Evolutionary conservation across 2,329 filamentous ascomycete species (phyloP).

Genomic region (Diatrype stigma): DNA sequence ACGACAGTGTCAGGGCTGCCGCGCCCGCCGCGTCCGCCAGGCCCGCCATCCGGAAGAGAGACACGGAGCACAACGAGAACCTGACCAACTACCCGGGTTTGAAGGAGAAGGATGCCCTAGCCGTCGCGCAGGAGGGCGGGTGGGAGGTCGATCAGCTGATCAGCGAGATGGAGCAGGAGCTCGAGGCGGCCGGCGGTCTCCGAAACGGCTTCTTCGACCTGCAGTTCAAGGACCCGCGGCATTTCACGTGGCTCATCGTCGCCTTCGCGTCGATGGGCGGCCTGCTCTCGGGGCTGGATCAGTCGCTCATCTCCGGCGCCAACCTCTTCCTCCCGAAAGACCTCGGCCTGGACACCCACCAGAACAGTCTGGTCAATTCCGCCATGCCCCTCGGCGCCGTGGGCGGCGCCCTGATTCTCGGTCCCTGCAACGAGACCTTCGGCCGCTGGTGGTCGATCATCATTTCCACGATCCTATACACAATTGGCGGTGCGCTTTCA

Average conservation of each 20-base stretch:
- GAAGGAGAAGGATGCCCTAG: conserved; percentile 30
- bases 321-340: conserved; percentile 62
- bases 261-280: conserved; percentile 73
- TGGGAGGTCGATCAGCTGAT: conserved; percentile 36
- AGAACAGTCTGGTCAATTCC: conserved; percentile 64
- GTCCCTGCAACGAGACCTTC: conserved; percentile 62
- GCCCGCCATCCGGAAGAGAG: conserved; percentile 3
- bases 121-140: conserved; percentile 30
- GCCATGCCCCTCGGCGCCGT: conserved; percentile 71
- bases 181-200: conserved; percentile 26
- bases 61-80: conserved; percentile 20
- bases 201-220: conserved; percentile 46
- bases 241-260: conserved; percentile 66
- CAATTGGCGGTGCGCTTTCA: conserved; percentile 63
- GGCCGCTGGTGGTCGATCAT: conserved; percentile 67
- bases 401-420: conserved; percentile 63
- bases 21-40: neutral
- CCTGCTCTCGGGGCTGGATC: conserved; percentile 67
- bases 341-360: conserved; percentile 47
- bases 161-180: conserved; percentile 37
- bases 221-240: conserved; percentile 55
- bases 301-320: conserved; percentile 68
- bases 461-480: conserved; percentile 65
- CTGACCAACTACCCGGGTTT: conserved; percentile 17
- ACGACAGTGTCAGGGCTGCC: conserved; percentile 5